Conservation (phyloP, 2,329 filamentous ascomycete species). For the Exophiala dermatitidis region DNA sequence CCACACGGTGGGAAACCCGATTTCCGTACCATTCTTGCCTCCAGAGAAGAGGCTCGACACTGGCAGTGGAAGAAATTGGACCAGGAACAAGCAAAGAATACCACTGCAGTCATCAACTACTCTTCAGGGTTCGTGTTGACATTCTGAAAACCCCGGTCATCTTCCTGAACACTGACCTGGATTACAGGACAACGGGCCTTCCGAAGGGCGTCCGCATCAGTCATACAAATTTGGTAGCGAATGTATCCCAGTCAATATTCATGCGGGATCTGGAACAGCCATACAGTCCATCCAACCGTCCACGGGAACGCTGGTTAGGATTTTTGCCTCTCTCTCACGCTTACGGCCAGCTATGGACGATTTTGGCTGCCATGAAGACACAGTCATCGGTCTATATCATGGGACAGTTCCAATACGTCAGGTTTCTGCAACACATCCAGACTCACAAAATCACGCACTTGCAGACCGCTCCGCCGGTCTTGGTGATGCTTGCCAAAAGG, state of each 20-base stretch:
- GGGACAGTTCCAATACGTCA: slow-evolving; percentile 52
- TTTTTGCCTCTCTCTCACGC: slow-evolving; percentile 74
- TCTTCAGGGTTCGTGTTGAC: too few species aligned
- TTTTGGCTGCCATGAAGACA: too few species aligned
- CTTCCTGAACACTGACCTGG: too few species aligned
- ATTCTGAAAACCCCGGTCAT: too few species aligned
- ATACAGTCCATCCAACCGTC: too few species aligned
- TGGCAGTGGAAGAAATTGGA: too few species aligned
- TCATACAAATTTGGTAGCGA: slow-evolving; percentile 67
- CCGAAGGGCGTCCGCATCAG: slow-evolving; percentile 78
- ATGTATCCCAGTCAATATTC: slow-evolving; percentile 33
- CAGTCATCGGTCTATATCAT: too few species aligned
- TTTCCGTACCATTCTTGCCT: too few species aligned
- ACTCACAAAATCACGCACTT: slow-evolving; percentile 61
- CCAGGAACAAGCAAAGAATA: too few species aligned
- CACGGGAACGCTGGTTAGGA: slow-evolving; percentile 37
- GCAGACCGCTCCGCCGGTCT: slow-evolving; percentile 64
- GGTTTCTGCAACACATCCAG: slow-evolving; percentile 55
- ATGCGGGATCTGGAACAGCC: slow-evolving; percentile 40
- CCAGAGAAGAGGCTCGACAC: too few species aligned
- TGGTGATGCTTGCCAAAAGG: slow-evolving; percentile 67
- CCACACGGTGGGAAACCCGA: too few species aligned
- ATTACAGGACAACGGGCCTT: slow-evolving; percentile 68
- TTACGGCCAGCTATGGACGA: slow-evolving; percentile 64
- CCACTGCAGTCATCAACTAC: too few species aligned